Base-by-base conservation (phyloP, 108 stramenopile species). In the Cyclotella choctawhatcheeana region DNA sequence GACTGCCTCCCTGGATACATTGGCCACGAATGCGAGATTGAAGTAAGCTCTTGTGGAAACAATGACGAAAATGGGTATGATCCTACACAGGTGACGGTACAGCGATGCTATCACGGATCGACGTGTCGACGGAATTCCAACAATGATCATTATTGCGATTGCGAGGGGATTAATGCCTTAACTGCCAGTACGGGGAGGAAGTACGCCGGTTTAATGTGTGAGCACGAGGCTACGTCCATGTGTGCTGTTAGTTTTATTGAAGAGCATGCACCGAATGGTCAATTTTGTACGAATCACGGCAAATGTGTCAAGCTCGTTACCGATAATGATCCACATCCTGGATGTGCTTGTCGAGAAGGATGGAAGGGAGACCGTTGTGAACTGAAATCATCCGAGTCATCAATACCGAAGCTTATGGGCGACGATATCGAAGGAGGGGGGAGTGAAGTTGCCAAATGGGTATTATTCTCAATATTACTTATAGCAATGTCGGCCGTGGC, bases 201-300 rank as follows among this genome's bases (percentile, higher is more conserved):
- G 61, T 75, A 26, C 25, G 74, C 45, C 16, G 74, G 74, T 17
- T 18, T 33, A 1, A 40, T 29, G 64, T 75, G 74, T 22, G 65
- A 75, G 22, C 58, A 67, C 21, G 64, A 66, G 20, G 65, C 74
- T 3, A 75, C 74, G 21, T 58, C 54, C 5, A 35, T 61, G 31
- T 75, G 74, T 60, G 74, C 65, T 3, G 64, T 59, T 18, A 30
- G 51, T 8, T 59, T 75, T 34, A 47, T 75, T 52, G 65, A 48
- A 47, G 60, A 34, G 37, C 58, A 44, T 16, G 64, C 74, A 16
- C 74, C 74, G 1, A 37, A 67, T 51, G 47, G 44, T 17, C 74
- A 75, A 24, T 75, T 75, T 58, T 75, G 74, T 44, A 75, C 74
- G 25, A 75, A 75, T 60, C 58, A 75, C 52, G 74, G 74, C 33